Conservation (phyloP, 2,329 filamentous ascomycete genomes). For the Aspergillus sp. region DNA sequence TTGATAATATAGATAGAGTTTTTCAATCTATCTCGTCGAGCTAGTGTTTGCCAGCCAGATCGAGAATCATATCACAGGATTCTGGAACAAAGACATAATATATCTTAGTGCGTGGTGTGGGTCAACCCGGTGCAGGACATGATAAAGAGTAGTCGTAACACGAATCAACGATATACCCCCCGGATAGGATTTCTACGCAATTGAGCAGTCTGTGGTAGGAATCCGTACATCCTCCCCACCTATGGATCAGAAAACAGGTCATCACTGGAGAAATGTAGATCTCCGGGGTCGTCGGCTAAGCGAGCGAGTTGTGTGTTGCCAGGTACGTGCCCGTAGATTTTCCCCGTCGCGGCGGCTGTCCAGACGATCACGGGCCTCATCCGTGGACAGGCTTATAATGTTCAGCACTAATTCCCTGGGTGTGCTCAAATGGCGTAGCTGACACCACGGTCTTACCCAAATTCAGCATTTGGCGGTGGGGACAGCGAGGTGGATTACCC, state of each 20-base stretch:
- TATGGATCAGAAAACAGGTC: not conserved
- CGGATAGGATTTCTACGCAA: no score
- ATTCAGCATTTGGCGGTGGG: constrained; percentile 1
- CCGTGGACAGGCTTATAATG: constrained; percentile 3
- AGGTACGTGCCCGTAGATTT: not conserved
- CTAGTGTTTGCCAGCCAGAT: not conserved
- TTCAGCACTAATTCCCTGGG: not conserved
- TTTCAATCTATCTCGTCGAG: not conserved
- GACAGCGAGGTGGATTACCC: not conserved
- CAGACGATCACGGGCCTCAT: not conserved
- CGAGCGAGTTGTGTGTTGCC: not conserved
- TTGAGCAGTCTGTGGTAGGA: not conserved
- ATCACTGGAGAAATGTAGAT: not conserved
- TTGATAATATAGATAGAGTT: not conserved
- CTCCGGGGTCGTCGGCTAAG: not conserved
- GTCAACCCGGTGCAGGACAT: not conserved
- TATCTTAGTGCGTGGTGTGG: no score
- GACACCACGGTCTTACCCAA: constrained; percentile 3
- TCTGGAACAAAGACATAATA: not conserved
- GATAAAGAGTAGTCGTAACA: not conserved
- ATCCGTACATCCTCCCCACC: not conserved
- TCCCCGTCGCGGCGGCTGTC: not conserved
- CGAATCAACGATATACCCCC: no score
- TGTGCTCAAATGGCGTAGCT: not conserved
- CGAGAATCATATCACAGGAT: no score